These are phyloP conservation scores for Dendrobium huoshanense DNA, from an alignment of 106 monocot species.

Conservation along the genomic window DNA sequence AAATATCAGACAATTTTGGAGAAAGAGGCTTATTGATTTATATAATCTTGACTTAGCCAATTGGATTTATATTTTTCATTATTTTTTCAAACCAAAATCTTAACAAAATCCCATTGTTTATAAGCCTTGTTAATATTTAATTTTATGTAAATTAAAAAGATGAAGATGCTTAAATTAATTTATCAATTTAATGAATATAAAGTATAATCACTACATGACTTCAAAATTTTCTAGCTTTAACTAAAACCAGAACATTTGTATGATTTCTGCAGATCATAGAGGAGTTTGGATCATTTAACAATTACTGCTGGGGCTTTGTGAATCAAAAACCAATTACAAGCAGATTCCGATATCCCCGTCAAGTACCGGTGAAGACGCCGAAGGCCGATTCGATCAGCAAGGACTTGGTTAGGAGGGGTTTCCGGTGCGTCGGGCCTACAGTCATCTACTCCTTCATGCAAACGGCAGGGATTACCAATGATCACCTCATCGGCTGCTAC, in stretches of 20 bases:
- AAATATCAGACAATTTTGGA: too few relatives aligned
- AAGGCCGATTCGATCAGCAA: conserved; percentile 69
- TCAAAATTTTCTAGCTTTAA: neutral
- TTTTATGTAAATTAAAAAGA: too few relatives aligned
- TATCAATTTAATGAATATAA: too few relatives aligned
- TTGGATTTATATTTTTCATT: too few relatives aligned
- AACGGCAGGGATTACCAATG: conserved; percentile 47
- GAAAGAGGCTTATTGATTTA: too few relatives aligned
- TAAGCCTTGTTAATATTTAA: too few relatives aligned
- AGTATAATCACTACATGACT: neutral
- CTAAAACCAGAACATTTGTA: neutral
- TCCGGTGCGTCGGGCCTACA: conserved; percentile 49
- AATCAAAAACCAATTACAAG: conserved; percentile 48
- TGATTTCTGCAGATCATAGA: conserved; percentile 34
- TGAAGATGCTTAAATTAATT: too few relatives aligned
- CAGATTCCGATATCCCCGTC: conserved; percentile 42
- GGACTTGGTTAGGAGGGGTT: conserved; percentile 58
- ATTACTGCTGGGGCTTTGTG: conserved; percentile 61
- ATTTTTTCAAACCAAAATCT: too few relatives aligned
- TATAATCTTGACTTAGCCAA: too few relatives aligned
- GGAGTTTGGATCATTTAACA: conserved; percentile 60
- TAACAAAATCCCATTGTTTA: too few relatives aligned
- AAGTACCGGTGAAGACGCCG: conserved; percentile 53
- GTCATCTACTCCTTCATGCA: conserved; percentile 66
- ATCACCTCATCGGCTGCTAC: conserved; percentile 57